Conservation (phyloP, 805 yeast species). For the Zygotorulaspora sp. region DNA sequence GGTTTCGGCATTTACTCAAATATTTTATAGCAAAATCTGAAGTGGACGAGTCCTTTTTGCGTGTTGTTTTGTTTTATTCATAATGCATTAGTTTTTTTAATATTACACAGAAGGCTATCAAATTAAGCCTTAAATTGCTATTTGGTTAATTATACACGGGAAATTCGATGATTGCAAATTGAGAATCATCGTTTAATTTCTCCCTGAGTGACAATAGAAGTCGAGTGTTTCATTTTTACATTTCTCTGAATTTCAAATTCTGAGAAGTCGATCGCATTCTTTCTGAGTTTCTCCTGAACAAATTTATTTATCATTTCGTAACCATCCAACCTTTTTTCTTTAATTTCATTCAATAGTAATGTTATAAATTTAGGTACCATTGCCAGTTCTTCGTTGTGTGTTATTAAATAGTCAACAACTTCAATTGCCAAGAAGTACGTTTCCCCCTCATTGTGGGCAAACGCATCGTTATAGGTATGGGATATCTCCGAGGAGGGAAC, state of each 20-base stretch:
- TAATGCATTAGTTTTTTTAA: slow-evolving; percentile 1
- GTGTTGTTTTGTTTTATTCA: background rate
- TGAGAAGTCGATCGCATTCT: slow-evolving; percentile 21
- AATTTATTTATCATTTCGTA: slow-evolving; percentile 20
- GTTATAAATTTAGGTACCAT: slow-evolving; percentile 66
- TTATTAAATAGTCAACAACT: slow-evolving; percentile 78
- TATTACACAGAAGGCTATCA: slow-evolving; percentile 1
- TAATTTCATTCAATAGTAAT: slow-evolving; percentile 41
- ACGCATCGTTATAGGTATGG: slow-evolving; percentile 36
- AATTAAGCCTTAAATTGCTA: too few species aligned
- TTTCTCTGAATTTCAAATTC: slow-evolving; percentile 27
- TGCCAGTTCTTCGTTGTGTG: slow-evolving; percentile 72
- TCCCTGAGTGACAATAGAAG: slow-evolving; percentile 22
- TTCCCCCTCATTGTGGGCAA: slow-evolving; percentile 51
- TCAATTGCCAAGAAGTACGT: slow-evolving; percentile 86
- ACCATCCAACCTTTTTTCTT: slow-evolving; percentile 13
- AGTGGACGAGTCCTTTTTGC: background rate
- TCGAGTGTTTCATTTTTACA: slow-evolving; percentile 25
- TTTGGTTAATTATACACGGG: too few species aligned
- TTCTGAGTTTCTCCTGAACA: slow-evolving; percentile 14
- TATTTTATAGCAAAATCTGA: background rate
- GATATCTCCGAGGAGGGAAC: slow-evolving; percentile 29
- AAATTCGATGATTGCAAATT: too few species aligned
- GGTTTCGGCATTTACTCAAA: too few species aligned
- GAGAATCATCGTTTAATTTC: slow-evolving; percentile 15